Evolutionary conservation across 371 early-diverging fungal genomes (phyloP).

Genomic region (Apophysomyces sp.): DNA sequence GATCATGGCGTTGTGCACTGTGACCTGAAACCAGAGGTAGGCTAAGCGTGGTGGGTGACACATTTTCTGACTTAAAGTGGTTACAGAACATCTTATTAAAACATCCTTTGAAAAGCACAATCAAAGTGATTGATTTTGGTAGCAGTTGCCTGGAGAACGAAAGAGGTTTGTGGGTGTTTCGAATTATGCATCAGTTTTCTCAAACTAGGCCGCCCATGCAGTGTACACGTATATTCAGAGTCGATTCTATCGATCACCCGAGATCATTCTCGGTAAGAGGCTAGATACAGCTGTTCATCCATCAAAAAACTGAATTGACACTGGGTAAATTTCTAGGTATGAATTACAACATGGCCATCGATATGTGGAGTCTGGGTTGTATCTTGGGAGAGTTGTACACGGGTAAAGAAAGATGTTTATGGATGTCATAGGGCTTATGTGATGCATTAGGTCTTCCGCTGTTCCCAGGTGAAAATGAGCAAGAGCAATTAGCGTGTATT

Average conservation of each 20-base stretch:
- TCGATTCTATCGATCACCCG: conserved; percentile 95
- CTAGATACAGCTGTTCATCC: neutral
- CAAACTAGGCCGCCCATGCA: neutral
- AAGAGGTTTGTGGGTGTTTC: conserved; percentile 15
- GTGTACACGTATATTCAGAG: conserved; percentile 95
- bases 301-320: no score
- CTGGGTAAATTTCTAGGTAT: conserved; percentile 17
- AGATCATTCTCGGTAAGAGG: conserved; percentile 82
- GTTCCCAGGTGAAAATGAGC: conserved; percentile 97
- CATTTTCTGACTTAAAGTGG: no score
- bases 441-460: conserved; percentile 80
- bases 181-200: neutral
- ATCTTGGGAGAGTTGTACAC: conserved; percentile 93
- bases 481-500: conserved; percentile 91
- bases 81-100: conserved; percentile 63
- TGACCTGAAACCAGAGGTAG: conserved; percentile 97
- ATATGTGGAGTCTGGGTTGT: conserved; percentile 99
- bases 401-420: conserved; percentile 69
- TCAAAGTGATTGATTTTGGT: conserved; percentile 95
- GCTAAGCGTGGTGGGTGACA: neutral
- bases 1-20: conserved; percentile 92
- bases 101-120: conserved; percentile 49
- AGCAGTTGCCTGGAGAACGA: conserved; percentile 78
- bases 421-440: conserved; percentile 37
- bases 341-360: conserved; percentile 85